A percentile compares a stretch with the other conserved stretches of the same genome.
Evolutionary conservation across 768 basidiomycete genomes (phyloP).

Genomic region (Pulveroboletus sp.): DNA sequence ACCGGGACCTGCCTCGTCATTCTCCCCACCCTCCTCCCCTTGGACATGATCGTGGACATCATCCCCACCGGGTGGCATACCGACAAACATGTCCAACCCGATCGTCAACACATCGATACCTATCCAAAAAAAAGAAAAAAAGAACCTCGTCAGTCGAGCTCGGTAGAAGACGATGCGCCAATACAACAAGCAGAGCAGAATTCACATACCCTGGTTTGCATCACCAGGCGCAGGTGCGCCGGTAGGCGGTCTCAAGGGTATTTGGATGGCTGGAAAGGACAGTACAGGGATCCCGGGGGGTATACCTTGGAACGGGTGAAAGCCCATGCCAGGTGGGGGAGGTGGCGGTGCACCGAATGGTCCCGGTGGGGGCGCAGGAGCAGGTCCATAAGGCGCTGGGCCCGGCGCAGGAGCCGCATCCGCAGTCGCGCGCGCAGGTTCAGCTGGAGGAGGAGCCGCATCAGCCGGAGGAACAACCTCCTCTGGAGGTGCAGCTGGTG

Average conservation of each 20-base stretch:
- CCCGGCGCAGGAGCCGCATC: slow-evolving; percentile 2
- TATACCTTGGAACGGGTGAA: slow-evolving; percentile 12
- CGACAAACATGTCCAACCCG: slow-evolving; percentile 40
- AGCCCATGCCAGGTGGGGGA: background rate
- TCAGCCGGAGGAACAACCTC: background rate
- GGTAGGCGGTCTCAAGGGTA: slow-evolving; percentile 18
- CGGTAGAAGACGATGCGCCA: slow-evolving; percentile 14
- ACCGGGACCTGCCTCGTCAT: slow-evolving; percentile 2
- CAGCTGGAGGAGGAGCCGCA: slow-evolving; percentile 1
- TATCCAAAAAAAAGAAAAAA: slow-evolving; percentile 4
- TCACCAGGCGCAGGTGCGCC: slow-evolving; percentile 12
- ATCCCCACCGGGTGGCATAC: slow-evolving; percentile 13
- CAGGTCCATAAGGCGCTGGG: slow-evolving; percentile 1
- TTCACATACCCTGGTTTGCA: slow-evolving; percentile 18
- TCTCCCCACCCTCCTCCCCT: background rate
- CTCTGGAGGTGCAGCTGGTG: slow-evolving; percentile 5
- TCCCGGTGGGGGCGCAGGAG: background rate
- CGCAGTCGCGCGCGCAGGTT: background rate
- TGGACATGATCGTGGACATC: slow-evolving; percentile 10
- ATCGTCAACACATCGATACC: slow-evolving; percentile 34
- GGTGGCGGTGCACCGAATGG: slow-evolving; percentile 2
- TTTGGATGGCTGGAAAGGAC: slow-evolving; percentile 26
- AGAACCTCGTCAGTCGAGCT: slow-evolving; percentile 18
- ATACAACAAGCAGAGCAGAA: background rate
- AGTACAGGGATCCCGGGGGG: slow-evolving; percentile 27